Base-by-base conservation (phyloP, 805 yeast genomes). In the Nakazawaea populi region DNA sequence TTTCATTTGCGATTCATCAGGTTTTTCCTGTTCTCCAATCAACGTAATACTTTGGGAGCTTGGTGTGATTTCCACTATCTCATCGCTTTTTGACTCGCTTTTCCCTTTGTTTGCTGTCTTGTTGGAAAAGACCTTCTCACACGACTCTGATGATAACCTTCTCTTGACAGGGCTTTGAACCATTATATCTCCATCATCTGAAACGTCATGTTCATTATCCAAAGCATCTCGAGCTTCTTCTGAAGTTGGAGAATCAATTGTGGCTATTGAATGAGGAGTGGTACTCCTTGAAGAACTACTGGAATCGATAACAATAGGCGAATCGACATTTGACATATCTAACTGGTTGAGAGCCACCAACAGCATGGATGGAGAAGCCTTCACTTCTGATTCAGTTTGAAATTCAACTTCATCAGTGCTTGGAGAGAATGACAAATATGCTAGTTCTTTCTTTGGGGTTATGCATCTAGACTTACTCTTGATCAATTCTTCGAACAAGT, bases 391-490 rank as follows among this genome's bases (percentile, higher is more conserved):
- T 40, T 72, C 76, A 5, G 45, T 28, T 36, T 45, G 46, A 62
- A 84, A 83, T 38, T 77, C 80, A 31, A 87, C 91, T 31, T 79
- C 82, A 44, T 80, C 80, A 27, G 82, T 79, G 42, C 83, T 75
- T 1, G 90, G 90, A 42, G 87, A 76, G 55, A 94, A 86, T 1
- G 97, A 94, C 57, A 94, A 72, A 62, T 87, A 92, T 0, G 96
- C 97, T 54, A 94, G 71, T 55, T 89, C 96, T 58, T 82, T 82
- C 32, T 80, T 79, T 0, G 99, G 99, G 4, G 84, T 79, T 4
- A 92, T 89, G 57, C 86, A 83, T 52, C 89, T 71, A 30, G 73
- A 65, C 6, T 72, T 62, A 0, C 89, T 76, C 52, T 77, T 76
- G 8, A 88, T 83, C 85, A 90, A 79, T 48, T 83, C 83, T 34